Base-by-base conservation (phyloP, 345 rosid genomes). In the Citrus mangshanensis region DNA sequence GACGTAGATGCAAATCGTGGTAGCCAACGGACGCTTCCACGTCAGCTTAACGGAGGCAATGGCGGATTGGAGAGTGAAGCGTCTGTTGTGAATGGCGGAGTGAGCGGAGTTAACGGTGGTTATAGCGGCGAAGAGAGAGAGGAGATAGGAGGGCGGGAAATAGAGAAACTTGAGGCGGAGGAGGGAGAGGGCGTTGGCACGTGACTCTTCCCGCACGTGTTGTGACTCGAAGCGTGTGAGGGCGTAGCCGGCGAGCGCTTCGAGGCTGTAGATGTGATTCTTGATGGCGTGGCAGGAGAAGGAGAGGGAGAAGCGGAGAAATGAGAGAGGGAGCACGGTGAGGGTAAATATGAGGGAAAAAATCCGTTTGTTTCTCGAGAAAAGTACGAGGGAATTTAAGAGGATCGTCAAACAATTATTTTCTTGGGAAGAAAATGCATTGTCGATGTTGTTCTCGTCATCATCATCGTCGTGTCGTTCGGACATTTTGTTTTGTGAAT, bases 131-230 rank as follows among this genome's bases (percentile, higher is more conserved):
- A 88, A 25, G 78, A 92, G 88, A 14, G 97, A 91, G 85, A 93
- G 86, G 80, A 85, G 4, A 60, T 84, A 84, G 74, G 85, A 72
- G 18, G 98, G 98, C 70, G 90, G 35, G 72, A 81, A 86, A 65
- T 80, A 86, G 60, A 86, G 69, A 10, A 81, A 79, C 34, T 87
- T 88, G 83, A 89, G 87, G 68, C 81, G 92, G 84, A 95, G 84
- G 79, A 92, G 92, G 2, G 87, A 77, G 77, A 92, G 68, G 49
- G 94, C 90, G 4, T 76, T 78, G 64, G 80, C 85, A 75, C 97
- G 94, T 46, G 98, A 91, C 80, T 95, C 97, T 79, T 77, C 70
- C 89, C 87, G 84, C 49, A 90, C 89, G 55, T 82, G 94, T 34
- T 88, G 87, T 67, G 94, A 83, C 81, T 95, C 98, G 78, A 89